Conservation (phyloP, 2,329 filamentous ascomycete genomes). For the Emergomyces africanus region DNA sequence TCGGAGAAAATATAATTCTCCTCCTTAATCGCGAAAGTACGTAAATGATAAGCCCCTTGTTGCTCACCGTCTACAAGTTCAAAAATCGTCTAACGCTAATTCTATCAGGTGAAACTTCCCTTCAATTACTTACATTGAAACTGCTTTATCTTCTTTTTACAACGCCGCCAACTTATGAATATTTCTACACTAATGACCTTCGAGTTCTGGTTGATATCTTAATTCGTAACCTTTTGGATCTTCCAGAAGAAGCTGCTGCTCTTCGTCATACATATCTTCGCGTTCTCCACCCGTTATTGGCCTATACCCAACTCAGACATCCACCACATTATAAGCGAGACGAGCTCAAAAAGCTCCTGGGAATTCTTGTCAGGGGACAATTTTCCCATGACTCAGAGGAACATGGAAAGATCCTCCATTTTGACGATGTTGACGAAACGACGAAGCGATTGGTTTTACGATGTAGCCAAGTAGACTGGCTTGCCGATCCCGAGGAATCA, state of each 20-base stretch:
- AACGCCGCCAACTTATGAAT: conserved; percentile 81
- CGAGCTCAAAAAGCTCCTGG: conserved; percentile 65
- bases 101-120: conserved; percentile 61
- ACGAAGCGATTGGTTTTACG: conserved; percentile 35
- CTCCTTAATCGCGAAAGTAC: conserved; percentile 78
- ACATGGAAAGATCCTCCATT: conserved; percentile 34
- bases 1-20: conserved; percentile 94
- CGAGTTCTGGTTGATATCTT: conserved; percentile 91
- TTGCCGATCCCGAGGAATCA: conserved; percentile 22
- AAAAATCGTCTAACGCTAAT: conserved; percentile 3
- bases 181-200: conserved; percentile 97
- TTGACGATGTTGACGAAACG: conserved; percentile 38
- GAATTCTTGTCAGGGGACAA: conserved; percentile 56
- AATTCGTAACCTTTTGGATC: conserved; percentile 88
- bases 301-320: conserved; percentile 78
- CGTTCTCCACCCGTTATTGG: conserved; percentile 78
- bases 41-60: conserved; percentile 1
- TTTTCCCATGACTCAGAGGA: conserved; percentile 45
- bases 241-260: conserved; percentile 62
- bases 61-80: conserved; percentile 6
- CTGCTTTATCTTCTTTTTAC: conserved; percentile 92
- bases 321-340: conserved; percentile 85
- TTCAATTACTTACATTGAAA: conserved; percentile 94
- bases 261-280: conserved; percentile 89
- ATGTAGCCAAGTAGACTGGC: conserved; percentile 35